phyloP scores from a whole-genome alignment of 441 rosid genomes.

The Erodium chrysanthum region DNA sequence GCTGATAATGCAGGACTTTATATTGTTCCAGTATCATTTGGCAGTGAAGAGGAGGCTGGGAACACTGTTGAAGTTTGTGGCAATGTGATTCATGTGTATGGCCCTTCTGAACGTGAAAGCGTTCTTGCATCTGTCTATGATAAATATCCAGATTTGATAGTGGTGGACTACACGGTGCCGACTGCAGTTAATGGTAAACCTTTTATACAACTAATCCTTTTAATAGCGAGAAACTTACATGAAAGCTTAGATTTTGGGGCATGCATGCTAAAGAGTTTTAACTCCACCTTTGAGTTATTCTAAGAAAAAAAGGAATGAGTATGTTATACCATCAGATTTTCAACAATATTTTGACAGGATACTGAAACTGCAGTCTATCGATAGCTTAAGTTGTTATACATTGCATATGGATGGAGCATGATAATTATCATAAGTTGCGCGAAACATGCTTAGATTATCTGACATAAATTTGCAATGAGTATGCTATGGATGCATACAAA shows the following conservation, averaged over 20 bases:
- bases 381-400: too few relatives aligned
- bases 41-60: conserved; percentile 54
- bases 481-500: not conserved
- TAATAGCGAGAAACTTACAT: too few relatives aligned
- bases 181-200: conserved; percentile 63
- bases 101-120: conserved; percentile 62
- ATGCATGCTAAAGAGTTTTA: too few relatives aligned
- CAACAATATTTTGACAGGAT: too few relatives aligned
- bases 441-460: not conserved
- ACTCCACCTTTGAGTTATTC: too few relatives aligned
- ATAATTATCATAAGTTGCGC: not conserved
- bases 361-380: too few relatives aligned
- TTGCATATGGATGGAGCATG: not conserved
- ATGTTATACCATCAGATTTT: too few relatives aligned
- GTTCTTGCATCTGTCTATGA: conserved; percentile 46
- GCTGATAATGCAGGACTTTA: conserved; percentile 78
- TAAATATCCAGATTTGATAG: conserved; percentile 53
- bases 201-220: not conserved
- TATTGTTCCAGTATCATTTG: conserved; percentile 63
- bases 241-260: too few relatives aligned
- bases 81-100: conserved; percentile 52
- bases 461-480: not conserved
- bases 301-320: too few relatives aligned
- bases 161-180: conserved; percentile 78
- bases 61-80: conserved; percentile 51